Conservation (phyloP, 2,329 filamentous ascomycete species). For the Gliomastix tumulicola region DNA sequence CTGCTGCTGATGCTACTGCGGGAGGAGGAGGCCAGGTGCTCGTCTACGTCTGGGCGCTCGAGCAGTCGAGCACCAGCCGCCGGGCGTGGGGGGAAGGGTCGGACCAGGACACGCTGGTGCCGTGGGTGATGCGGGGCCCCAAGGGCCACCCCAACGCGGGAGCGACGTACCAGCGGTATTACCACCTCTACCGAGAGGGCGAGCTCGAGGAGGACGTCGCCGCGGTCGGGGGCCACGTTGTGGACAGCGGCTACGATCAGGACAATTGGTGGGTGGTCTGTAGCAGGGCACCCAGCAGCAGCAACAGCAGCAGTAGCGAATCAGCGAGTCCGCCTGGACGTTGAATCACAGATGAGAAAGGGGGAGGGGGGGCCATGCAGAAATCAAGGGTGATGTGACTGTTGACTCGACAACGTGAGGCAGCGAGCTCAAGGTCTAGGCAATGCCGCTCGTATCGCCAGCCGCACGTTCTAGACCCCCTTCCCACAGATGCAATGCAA, state of each 20-base stretch:
- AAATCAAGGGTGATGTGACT: no score
- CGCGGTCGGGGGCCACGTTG: conserved; percentile 65
- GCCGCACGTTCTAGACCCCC: no score
- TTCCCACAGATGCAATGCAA: no score
- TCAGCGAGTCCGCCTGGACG: no score
- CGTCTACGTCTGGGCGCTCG: conserved; percentile 91
- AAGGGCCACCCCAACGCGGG: conserved; percentile 22
- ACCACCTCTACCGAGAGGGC: conserved; percentile 82
- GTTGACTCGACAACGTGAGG: no score
- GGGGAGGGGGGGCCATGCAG: no score
- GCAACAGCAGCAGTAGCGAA: neutral
- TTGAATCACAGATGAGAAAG: no score
- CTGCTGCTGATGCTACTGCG: no score
- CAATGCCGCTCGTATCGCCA: no score
- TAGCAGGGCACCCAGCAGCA: conserved; percentile 11
- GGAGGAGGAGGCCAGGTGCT: conserved; percentile 66
- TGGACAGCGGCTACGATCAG: conserved; percentile 85
- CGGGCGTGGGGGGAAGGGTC: conserved; percentile 81
- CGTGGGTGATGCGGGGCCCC: conserved; percentile 66
- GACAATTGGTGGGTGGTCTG: conserved; percentile 96
- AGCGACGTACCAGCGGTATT: conserved; percentile 78
- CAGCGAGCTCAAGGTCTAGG: no score
- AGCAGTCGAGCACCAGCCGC: conserved; percentile 80
- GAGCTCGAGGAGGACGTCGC: conserved; percentile 78
- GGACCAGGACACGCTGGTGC: conserved; percentile 88